Percentiles rank a stretch among this genome's conserved stretches.
Evolutionary conservation across 805 yeast species (phyloP).

Genomic region (Monosporozyma siamensis): DNA sequence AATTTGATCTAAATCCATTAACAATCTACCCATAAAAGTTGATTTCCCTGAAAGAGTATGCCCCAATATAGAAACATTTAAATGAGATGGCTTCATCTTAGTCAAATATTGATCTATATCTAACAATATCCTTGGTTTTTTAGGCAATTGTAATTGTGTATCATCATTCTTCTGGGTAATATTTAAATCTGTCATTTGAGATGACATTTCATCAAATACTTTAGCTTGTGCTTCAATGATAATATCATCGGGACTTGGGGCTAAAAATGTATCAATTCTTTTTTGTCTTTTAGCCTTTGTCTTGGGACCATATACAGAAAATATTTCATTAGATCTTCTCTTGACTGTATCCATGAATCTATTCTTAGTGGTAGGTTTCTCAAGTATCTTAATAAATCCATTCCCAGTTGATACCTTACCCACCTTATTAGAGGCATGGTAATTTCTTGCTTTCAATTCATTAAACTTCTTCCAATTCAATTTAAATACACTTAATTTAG

Average conservation of each 20-base stretch:
- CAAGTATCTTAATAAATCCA: background rate
- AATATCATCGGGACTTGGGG: conserved; percentile 79
- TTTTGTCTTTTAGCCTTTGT: conserved; percentile 31
- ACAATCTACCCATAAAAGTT: conserved; percentile 10
- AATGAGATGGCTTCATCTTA: background rate
- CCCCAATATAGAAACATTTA: conserved; percentile 7
- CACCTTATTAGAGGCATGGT: too few relatives aligned
- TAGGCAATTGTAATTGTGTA: background rate
- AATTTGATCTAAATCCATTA: conserved; percentile 7
- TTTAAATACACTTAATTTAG: too few relatives aligned
- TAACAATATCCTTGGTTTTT: conserved; percentile 1
- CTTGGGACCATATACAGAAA: conserved; percentile 21
- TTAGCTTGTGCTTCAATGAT: conserved; percentile 48
- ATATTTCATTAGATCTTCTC: conserved; percentile 5
- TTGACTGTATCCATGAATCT: background rate
- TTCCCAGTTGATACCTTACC: background rate
- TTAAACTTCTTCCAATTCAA: background rate
- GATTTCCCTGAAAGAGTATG: conserved; percentile 12
- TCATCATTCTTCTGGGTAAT: background rate
- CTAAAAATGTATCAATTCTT: conserved; percentile 43
- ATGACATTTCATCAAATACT: conserved; percentile 32
- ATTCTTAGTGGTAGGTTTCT: background rate
- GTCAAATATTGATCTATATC: conserved; percentile 3
- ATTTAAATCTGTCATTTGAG: conserved; percentile 8
- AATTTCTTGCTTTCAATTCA: background rate